Percentiles rank a stretch among this genome's conserved stretches.
These are phyloP conservation scores for Iris macrosiphon DNA, from an alignment of 106 monocot genomes.

Conservation along the genomic window DNA sequence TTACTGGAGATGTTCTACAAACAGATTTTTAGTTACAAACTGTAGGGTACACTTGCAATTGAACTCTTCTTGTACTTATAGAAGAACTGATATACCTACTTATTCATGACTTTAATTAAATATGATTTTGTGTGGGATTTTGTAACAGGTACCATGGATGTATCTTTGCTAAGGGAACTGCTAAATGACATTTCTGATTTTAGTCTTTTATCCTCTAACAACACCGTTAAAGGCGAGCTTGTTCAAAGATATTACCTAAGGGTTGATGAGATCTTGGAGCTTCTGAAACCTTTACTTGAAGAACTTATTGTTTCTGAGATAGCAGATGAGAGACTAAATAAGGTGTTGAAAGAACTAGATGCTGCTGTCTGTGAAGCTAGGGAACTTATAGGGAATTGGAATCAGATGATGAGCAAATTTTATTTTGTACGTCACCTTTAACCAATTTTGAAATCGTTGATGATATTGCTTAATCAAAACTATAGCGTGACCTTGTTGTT, in stretches of 20 bases:
- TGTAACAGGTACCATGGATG: constrained; percentile 46
- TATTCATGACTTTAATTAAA: no score
- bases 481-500: no score
- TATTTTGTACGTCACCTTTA: constrained; percentile 66
- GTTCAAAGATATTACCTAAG: constrained; percentile 56
- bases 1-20: no score
- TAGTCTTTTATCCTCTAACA: constrained; percentile 36
- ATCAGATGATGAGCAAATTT: constrained; percentile 75
- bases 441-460: no score
- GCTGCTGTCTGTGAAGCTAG: constrained; percentile 34
- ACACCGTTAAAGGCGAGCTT: constrained; percentile 24
- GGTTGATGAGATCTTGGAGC: constrained; percentile 51
- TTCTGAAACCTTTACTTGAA: constrained; percentile 52
- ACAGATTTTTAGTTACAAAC: no score
- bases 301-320: constrained; percentile 22
- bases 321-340: constrained; percentile 37
- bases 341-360: constrained; percentile 48
- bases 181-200: constrained; percentile 49
- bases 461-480: no score
- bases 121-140: no score
- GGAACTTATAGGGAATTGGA: constrained; percentile 62
- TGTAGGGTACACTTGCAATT: no score
- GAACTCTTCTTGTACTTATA: no score
- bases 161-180: constrained; percentile 32
- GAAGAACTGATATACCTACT: no score